These are phyloP conservation scores for Penicillium sp. DNA, from an alignment of 2,329 filamentous ascomycete species.

Conservation along the genomic window DNA sequence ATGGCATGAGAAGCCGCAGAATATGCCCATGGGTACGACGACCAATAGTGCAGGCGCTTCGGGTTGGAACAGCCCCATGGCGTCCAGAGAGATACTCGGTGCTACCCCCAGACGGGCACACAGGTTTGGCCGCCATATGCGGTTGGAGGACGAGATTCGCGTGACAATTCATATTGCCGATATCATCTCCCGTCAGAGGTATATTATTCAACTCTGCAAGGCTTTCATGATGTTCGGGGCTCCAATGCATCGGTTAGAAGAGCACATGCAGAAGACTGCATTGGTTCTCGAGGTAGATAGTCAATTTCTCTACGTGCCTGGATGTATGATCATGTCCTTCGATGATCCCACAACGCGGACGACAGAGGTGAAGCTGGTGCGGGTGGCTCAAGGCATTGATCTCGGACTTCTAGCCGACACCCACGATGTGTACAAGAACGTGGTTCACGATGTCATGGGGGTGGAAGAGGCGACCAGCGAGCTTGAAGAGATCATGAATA, in stretches of 20 bases:
- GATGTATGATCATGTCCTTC: conserved; percentile 94
- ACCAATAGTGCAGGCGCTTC: background rate
- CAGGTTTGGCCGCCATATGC: conserved; percentile 31
- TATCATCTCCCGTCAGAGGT: conserved; percentile 77
- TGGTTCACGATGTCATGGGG: conserved; percentile 50
- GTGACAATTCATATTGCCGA: conserved; percentile 65
- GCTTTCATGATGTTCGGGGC: conserved; percentile 91
- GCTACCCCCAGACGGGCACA: conserved; percentile 1
- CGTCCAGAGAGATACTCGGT: background rate
- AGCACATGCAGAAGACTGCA: conserved; percentile 89
- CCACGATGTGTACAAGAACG: conserved; percentile 52
- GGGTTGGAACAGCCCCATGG: background rate
- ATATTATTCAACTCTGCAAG: conserved; percentile 80
- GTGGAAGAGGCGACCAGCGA: conserved; percentile 48
- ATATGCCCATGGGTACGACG: background rate
- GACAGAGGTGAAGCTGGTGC: conserved; percentile 49
- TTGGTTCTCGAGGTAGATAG: conserved; percentile 84
- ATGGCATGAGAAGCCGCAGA: background rate
- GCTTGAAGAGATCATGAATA: conserved; percentile 56
- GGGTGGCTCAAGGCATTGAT: conserved; percentile 46
- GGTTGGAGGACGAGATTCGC: conserved; percentile 53
- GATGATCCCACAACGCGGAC: conserved; percentile 55
- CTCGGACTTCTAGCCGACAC: conserved; percentile 48
- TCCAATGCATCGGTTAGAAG: conserved; percentile 85
- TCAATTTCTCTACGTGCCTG: conserved; percentile 88